Base-by-base conservation (phyloP, 805 yeast species). In the Myxozyma kluyveri region DNA sequence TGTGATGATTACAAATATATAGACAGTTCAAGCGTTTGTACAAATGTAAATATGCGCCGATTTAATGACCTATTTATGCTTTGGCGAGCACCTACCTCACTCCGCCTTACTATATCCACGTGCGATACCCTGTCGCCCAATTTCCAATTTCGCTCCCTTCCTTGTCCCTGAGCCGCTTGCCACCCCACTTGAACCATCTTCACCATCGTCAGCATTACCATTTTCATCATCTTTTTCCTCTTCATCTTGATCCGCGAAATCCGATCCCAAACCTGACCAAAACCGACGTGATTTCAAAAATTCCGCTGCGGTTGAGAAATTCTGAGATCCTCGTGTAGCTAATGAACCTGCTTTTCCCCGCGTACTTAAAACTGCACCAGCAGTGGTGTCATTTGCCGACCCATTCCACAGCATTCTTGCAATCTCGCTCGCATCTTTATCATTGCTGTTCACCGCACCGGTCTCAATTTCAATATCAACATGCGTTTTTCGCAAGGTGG, bases 251-350 rank as follows among this genome's bases (percentile, higher is more conserved):
- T 29, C 14, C 7, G 63, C 59, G 69, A 75, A 88, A 64, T 91
- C 97, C 54, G 93, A 84, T 0, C 98, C 99, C 31, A 91, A 72
- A 0, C 99, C 99, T 0, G 83, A 80, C 98, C 98, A 91, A 2
- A 66, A 64, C 24, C 74, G 71, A 61, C 91, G 78, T 10, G 73
- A 74, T 61, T 88, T 95, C 46, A 91, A 72, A 56, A 77, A 77
- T 5, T 75, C 73, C 0, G 96, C 97, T 0, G 97, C 88, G 0
- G 98, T 90, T 0, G 98, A 89, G 0, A 50, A 54, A 38, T 50
- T 88, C 84, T 0, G 96, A 87, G 38, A 47, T 17, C 82, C 82
- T 50, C 81, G 81, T 50, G 90, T 79, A 0, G 85, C 75, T 3
- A 90, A 75, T 70, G 48, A 77, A 70, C 7, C 88, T 73, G 52